Percentiles rank a stretch among this genome's conserved stretches.
Evolutionary conservation across 2,329 filamentous ascomycete genomes (phyloP).

Genomic region (Gnomoniopsis smithogilvyi): DNA sequence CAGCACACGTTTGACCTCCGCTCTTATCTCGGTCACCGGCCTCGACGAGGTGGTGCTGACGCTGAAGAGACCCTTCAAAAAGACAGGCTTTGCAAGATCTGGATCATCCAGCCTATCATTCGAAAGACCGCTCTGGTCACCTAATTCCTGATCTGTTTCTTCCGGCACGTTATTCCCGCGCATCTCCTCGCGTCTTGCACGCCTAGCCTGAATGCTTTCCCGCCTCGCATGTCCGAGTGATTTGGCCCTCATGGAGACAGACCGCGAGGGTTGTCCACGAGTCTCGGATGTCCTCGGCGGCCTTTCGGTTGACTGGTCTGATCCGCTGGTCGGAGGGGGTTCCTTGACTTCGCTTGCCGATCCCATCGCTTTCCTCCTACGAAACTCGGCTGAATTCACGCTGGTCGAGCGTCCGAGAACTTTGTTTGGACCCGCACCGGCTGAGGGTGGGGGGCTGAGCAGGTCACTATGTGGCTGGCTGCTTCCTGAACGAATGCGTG

Average conservation of each 20-base stretch:
- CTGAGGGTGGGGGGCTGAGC: conserved; percentile 67
- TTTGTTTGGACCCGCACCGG: conserved; percentile 61
- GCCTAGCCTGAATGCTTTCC: conserved; percentile 87
- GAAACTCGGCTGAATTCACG: conserved; percentile 82
- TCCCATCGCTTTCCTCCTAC: conserved; percentile 53
- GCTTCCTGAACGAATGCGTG: conserved; percentile 51
- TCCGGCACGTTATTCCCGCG: conserved; percentile 50
- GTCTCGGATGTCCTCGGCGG: conserved; percentile 40
- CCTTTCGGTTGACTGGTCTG: conserved; percentile 68
- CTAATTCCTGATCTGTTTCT: conserved; percentile 81
- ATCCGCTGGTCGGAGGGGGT: conserved; percentile 72
- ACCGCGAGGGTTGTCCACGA: conserved; percentile 52
- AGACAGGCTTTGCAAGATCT: conserved; percentile 89
- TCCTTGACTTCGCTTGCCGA: conserved; percentile 47
- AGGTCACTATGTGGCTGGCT: conserved; percentile 73
- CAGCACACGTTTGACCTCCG: conserved; percentile 87
- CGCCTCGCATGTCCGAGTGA: conserved; percentile 84
- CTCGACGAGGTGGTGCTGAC: conserved; percentile 95
- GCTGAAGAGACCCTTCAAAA: conserved; percentile 93
- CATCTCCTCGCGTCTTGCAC: conserved; percentile 66
- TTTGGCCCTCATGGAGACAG: conserved; percentile 71
- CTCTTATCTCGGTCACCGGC: conserved; percentile 78
- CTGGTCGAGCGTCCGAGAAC: conserved; percentile 83
- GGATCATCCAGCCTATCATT: conserved; percentile 62
- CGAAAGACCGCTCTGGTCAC: conserved; percentile 57